phyloP scores from a whole-genome alignment of 1,139 yeast species.

The Debaryomyces coudertii region DNA sequence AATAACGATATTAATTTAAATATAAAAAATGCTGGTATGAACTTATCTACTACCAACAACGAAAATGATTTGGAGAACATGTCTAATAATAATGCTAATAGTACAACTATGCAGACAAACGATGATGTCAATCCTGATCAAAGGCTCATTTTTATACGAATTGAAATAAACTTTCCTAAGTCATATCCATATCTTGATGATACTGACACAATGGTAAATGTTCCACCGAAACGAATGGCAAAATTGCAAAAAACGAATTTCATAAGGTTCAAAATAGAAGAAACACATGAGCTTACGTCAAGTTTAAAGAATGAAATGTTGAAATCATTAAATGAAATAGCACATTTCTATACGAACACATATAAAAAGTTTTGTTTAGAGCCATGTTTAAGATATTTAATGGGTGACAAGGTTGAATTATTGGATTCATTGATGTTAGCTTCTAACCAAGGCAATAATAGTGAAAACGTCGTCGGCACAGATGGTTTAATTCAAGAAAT shows the following conservation, averaged over 20 bases:
- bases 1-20: constrained; percentile 6
- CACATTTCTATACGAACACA: constrained; percentile 57
- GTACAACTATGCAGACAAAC: constrained; percentile 9
- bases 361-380: constrained; percentile 73
- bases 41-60: constrained; percentile 1
- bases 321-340: constrained; percentile 54
- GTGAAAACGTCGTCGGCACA: constrained; percentile 21
- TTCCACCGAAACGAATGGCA: constrained; percentile 23
- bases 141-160: constrained; percentile 68
- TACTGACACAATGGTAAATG: constrained; percentile 34
- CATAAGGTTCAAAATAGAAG: constrained; percentile 68
- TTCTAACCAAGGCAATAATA: constrained; percentile 23
- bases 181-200: constrained; percentile 65
- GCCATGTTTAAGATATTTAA: constrained; percentile 70
- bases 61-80: constrained; percentile 8
- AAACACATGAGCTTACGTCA: constrained; percentile 65
- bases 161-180: constrained; percentile 68
- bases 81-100: constrained; percentile 12
- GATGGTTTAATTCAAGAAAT: constrained; percentile 33
- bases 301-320: constrained; percentile 54
- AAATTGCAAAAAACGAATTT: constrained; percentile 28
- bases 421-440: constrained; percentile 36
- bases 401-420: constrained; percentile 78
- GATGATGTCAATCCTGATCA: constrained; percentile 37
- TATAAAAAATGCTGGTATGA: constrained; percentile 3